Evolutionary conservation across 257 asterid genomes (phyloP).

Genomic region (Marsdenia floribunda): DNA sequence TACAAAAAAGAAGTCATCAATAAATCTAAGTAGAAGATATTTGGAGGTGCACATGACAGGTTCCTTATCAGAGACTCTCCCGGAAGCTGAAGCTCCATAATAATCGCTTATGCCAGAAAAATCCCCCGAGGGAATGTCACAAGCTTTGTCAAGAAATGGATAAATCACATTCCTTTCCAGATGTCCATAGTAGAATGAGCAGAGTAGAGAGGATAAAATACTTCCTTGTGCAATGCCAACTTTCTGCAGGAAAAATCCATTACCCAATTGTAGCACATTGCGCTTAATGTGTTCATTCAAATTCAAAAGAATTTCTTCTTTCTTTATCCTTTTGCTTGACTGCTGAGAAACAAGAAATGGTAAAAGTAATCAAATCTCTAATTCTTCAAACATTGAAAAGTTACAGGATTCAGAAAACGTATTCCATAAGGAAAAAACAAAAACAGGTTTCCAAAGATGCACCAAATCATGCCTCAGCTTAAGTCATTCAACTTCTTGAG

Average conservation of each 20-base stretch:
- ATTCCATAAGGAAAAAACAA: background rate
- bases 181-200: slow-evolving; percentile 80
- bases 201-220: slow-evolving; percentile 69
- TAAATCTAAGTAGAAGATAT: slow-evolving; percentile 61
- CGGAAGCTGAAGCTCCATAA: slow-evolving; percentile 27
- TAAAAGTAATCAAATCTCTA: slow-evolving; percentile 3
- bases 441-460: background rate
- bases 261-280: slow-evolving; percentile 52
- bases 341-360: slow-evolving; percentile 37
- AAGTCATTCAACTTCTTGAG: background rate
- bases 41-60: slow-evolving; percentile 23
- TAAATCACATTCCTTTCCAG: slow-evolving; percentile 61
- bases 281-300: slow-evolving; percentile 62
- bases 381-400: background rate
- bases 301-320: slow-evolving; percentile 35
- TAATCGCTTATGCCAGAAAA: slow-evolving; percentile 18
- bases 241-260: slow-evolving; percentile 55
- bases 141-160: slow-evolving; percentile 61
- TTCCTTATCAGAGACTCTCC: slow-evolving; percentile 13
- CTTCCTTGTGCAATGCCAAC: slow-evolving; percentile 96
- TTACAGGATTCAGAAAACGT: background rate
- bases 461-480: background rate
- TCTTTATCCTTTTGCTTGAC: slow-evolving; percentile 38
- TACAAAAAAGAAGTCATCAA: slow-evolving; percentile 76
- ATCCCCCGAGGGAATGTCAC: slow-evolving; percentile 16